Conservation (phyloP, 106 monocot species). For the Vanilla planifolia region DNA sequence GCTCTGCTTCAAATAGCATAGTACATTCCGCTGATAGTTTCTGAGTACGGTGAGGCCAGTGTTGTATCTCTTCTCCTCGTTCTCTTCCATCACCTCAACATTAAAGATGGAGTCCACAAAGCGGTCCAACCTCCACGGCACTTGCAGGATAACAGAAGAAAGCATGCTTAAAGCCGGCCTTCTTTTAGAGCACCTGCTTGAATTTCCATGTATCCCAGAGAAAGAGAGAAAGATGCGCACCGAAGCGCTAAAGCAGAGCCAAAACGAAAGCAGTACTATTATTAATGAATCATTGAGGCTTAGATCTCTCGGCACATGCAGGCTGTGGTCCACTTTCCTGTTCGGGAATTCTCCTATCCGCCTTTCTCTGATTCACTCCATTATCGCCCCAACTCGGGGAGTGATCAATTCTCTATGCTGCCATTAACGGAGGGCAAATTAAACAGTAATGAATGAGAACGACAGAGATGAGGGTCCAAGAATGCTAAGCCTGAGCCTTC, state of each 20-base stretch:
- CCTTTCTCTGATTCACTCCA: not conserved
- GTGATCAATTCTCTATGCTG: not conserved
- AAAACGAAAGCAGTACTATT: not conserved
- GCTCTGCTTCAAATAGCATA: too few relatives aligned
- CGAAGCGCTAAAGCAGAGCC: not conserved
- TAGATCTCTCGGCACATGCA: conserved; percentile 6
- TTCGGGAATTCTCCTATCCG: not conserved
- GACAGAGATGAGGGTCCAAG: not conserved
- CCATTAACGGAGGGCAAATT: not conserved
- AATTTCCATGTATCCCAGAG: not conserved
- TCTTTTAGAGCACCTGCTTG: conserved; percentile 6
- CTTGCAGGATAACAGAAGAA: not conserved
- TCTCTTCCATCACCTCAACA: too few relatives aligned
- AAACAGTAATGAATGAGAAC: not conserved
- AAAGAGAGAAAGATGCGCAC: not conserved
- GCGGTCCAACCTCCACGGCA: too few relatives aligned
- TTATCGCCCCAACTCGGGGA: too few relatives aligned
- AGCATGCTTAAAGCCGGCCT: not conserved
- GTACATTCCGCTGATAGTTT: too few relatives aligned
- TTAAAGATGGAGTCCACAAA: too few relatives aligned
- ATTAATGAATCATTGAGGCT: not conserved
- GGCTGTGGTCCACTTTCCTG: not conserved
- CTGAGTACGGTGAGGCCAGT: too few relatives aligned
- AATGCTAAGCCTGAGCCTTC: not conserved
- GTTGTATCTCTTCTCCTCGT: too few relatives aligned